Base-by-base conservation (phyloP, 2,329 filamentous ascomycete species). In the Lachnellula occidentalis region DNA sequence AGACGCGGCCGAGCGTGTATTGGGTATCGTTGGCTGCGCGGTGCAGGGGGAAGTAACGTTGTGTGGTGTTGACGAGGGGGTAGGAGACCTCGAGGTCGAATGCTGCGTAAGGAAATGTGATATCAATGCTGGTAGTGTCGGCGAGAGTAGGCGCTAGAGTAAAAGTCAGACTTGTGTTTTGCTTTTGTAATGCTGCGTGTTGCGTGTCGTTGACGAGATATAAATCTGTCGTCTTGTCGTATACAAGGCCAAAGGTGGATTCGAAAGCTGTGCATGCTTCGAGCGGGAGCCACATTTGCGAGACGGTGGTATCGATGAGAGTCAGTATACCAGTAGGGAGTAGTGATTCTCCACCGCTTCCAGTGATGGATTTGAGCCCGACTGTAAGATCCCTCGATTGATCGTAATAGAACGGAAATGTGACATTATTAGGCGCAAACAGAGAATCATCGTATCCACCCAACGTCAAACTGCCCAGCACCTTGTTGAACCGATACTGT, bases 381-480 rank as follows among this genome's bases (percentile, higher is more conserved):
- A 71, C 70, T 2, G 73, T 69, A 2, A 73, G 58, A 49, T 72
- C 70, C 5, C 71, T 66, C 3, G 67, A 68, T 24, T 68, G 27
- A 48, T 73, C 71, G n/a, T 61, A 64, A 6, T 68, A 67, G 66
- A 74, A 69, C 19, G 65, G 66, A 58, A 73, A 73, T 8, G 68
- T 66, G 6, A 68, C 67, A 12, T 66, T 59, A 53, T 72, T 73
- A 31, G 67, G 63, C 1, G 45, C 57, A 58, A 72, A 73, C 31
- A 70, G 67, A 1, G 71, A 72, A 0, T 67, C 64, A 51, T 74
- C 71, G 54, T 74, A 74, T 7, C 72, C 72, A 12, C 69, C 70
- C 45, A 74, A 67, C 9, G 71, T 70, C 12, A 74, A 57, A 34
- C 72, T 70, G 5, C 71, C 71, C 49, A 69, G 70, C 60, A 41